phyloP scores from a whole-genome alignment of 2,329 filamentous ascomycete species.

The Beauveria sp. region DNA sequence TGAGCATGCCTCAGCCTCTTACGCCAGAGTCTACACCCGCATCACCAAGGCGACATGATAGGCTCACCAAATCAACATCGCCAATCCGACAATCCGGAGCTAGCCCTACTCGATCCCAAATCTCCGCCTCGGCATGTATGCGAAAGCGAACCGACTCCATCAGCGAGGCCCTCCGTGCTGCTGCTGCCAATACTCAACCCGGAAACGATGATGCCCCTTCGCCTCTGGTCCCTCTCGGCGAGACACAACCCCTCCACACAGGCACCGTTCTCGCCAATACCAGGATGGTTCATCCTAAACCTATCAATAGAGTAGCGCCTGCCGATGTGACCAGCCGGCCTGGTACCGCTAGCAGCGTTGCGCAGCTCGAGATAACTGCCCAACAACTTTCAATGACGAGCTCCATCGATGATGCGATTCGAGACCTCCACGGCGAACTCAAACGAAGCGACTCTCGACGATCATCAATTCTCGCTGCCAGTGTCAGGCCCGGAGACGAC shows the following conservation, averaged over 20 bases:
- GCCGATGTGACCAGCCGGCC: conserved; percentile 53
- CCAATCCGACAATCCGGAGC: background rate
- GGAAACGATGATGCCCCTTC: background rate
- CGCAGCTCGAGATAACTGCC: conserved; percentile 66
- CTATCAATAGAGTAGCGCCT: conserved; percentile 38
- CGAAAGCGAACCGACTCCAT: conserved; percentile 4
- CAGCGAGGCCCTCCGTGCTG: background rate
- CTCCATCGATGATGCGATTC: conserved; percentile 71
- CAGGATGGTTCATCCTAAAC: conserved; percentile 30
- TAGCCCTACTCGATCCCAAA: background rate
- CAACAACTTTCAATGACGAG: conserved; percentile 67
- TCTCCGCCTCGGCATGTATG: background rate
- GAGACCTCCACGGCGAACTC: conserved; percentile 62
- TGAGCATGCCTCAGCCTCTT: conserved; percentile 8
- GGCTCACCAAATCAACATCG: background rate
- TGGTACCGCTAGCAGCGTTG: conserved; percentile 60
- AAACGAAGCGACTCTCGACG: conserved; percentile 62
- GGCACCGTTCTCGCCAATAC: conserved; percentile 38
- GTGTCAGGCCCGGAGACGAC: conserved; percentile 24
- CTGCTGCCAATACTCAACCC: background rate
- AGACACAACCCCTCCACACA: conserved; percentile 22
- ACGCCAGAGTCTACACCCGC: conserved; percentile 8
- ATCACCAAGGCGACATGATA: background rate
- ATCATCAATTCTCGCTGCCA: conserved; percentile 52
- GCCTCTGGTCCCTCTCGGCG: conserved; percentile 3